Base-by-base conservation (phyloP, 768 basidiomycete genomes). In the Amanita jacksonii region DNA sequence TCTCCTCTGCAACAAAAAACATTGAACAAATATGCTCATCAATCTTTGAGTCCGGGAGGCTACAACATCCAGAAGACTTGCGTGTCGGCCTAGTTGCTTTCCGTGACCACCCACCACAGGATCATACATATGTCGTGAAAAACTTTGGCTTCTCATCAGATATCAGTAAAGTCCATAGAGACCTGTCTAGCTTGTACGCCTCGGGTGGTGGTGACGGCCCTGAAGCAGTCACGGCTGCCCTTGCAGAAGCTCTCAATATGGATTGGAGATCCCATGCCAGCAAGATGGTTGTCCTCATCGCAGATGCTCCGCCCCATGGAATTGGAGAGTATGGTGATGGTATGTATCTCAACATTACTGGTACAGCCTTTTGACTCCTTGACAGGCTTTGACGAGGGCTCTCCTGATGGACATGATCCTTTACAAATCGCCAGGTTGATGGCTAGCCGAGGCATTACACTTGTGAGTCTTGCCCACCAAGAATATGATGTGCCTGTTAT, bases 291-390 rank as follows among this genome's bases (percentile, higher is more conserved):
- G 91, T 98, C 4, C 74, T 97, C 54, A 92, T 97, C 55, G 92
- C 94, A 13, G 94, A 98, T 70, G 94, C 94, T 0, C 94, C 94
- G 28, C 91, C 93, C 12, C 94, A 98, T 65, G 94, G 93, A 2
- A 89, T 97, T 56, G 93, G 93, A 47, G 93, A 97, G 61, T 90
- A 90, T 51, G 94, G 93, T 13, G 94, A 97, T 65, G 92, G 91
- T 90, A 53, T 53, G 73, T 61, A 25, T 22, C 30, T 10, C 49
- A 20, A 35, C 12, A 28, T 28, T 28, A 12, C 7, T 28, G 6
- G 6, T 6, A 12, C 7, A 28, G 27, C 12, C 27, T 6, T 28
- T 12, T 28, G 27, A 28, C 47, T 51, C 31, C 54, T 27, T 41
- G 31, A 49, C 50, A 93, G 90, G 91, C 12, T 92, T 94, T 55